Percentiles rank a stretch among this genome's conserved stretches.
Evolutionary conservation across 2,329 filamentous ascomycete genomes (phyloP).

Genomic region (Diaporthe australafricana): DNA sequence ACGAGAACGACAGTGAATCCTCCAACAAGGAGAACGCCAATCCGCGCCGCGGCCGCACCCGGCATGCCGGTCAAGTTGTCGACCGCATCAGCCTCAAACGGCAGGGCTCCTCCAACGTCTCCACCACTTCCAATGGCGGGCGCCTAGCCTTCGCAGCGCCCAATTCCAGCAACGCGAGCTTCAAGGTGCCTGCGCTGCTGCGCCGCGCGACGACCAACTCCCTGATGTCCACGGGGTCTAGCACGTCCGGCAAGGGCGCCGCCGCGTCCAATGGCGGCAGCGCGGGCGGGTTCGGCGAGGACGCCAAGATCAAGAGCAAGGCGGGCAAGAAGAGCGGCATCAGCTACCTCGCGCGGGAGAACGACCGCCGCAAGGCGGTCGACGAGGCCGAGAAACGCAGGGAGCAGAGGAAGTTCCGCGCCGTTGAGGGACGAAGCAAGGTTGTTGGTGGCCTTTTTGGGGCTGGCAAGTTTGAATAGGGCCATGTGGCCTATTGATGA

Average conservation of each 20-base stretch:
- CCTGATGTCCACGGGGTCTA: conserved; percentile 46
- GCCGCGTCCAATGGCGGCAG: neutral
- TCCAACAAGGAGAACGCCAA: conserved; percentile 64
- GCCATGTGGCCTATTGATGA: neutral
- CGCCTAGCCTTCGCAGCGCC: conserved; percentile 68
- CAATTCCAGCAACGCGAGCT: conserved; percentile 54
- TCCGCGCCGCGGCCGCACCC: conserved; percentile 48
- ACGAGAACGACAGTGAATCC: conserved; percentile 53
- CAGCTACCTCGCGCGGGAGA: conserved; percentile 70
- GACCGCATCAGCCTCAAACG: conserved; percentile 81
- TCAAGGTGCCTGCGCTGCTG: conserved; percentile 78
- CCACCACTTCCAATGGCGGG: conserved; percentile 45
- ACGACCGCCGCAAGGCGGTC: conserved; percentile 65
- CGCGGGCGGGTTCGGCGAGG: conserved; percentile 47
- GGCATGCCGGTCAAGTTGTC: conserved; percentile 63
- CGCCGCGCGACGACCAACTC: conserved; percentile 79
- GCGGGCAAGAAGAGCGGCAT: conserved; percentile 71
- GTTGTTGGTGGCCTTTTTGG: conserved; percentile 70
- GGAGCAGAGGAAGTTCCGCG: conserved; percentile 68
- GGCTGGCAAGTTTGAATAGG: conserved; percentile 64
- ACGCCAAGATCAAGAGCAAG: conserved; percentile 69
- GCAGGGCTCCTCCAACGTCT: conserved; percentile 48
- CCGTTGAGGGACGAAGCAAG: conserved; percentile 66
- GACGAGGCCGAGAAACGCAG: conserved; percentile 68
- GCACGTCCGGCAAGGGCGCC: neutral